Percentiles rank a stretch among this genome's conserved stretches.
Conservation (phyloP, 352 stramenopile genomes). For the Phytophthora cajani region DNA sequence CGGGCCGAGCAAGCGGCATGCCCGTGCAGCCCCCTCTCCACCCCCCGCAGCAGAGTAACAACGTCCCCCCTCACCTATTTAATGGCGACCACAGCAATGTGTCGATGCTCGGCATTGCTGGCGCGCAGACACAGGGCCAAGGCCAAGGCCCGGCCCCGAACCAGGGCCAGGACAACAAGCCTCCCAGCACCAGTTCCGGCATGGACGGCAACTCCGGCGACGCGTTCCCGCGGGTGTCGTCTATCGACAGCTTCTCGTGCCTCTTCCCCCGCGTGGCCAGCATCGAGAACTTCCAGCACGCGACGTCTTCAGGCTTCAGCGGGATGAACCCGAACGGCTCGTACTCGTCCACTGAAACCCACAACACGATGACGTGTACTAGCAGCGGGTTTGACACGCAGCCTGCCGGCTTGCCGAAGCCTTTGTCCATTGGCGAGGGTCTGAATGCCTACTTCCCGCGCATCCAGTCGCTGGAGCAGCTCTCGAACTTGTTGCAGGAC, state of each 20-base stretch:
- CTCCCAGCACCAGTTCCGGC: slow-evolving; percentile 6
- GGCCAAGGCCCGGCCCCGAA: slow-evolving; percentile 15
- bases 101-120: slow-evolving; percentile 48
- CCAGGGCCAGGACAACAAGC: slow-evolving; percentile 33
- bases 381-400: slow-evolving; percentile 33
- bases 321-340: slow-evolving; percentile 31
- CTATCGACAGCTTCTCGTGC: slow-evolving; percentile 87
- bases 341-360: slow-evolving; percentile 32
- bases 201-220: slow-evolving; percentile 39
- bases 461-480: slow-evolving; percentile 81
- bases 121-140: slow-evolving; percentile 37
- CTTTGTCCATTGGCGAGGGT: slow-evolving; percentile 66
- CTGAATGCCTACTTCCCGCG: slow-evolving; percentile 78
- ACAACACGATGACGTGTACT: slow-evolving; percentile 30
- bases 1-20: slow-evolving; percentile 19
- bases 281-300: slow-evolving; percentile 79
- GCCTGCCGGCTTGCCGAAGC: slow-evolving; percentile 52
- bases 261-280: slow-evolving; percentile 84
- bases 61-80: slow-evolving; percentile 43
- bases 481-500: slow-evolving; percentile 75
- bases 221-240: slow-evolving; percentile 75
- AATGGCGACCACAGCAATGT: slow-evolving; percentile 46
- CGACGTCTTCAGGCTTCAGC: slow-evolving; percentile 38
- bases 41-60: slow-evolving; percentile 35
- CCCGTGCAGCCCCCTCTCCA: slow-evolving; percentile 45